Conservation (phyloP, 192 early-diverging fungal species). For the Entomortierella beljakovae region DNA sequence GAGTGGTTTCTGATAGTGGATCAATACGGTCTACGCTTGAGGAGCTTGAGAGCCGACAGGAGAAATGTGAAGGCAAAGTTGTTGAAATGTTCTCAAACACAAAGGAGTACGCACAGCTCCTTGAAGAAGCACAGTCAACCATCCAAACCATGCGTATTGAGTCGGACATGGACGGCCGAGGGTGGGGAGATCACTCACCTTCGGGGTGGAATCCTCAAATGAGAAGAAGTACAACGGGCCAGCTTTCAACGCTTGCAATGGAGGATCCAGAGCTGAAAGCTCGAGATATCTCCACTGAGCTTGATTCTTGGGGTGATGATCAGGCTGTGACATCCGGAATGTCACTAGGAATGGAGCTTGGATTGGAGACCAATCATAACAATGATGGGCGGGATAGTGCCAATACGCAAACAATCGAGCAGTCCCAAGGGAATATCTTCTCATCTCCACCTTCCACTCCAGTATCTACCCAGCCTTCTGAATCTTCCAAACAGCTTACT, state of each 20-base stretch:
- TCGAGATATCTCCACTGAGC: not conserved
- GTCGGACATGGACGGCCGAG: slow-evolving; percentile 54
- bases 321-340: not conserved
- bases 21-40: slow-evolving; percentile 61
- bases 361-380: not conserved
- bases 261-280: slow-evolving; percentile 29
- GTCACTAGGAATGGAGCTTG: slow-evolving; percentile 28
- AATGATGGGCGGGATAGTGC: not conserved
- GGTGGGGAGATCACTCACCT: slow-evolving; percentile 14
- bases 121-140: slow-evolving; percentile 70
- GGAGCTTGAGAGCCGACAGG: slow-evolving; percentile 64
- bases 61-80: slow-evolving; percentile 64
- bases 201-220: slow-evolving; percentile 3
- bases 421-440: slow-evolving; percentile 9
- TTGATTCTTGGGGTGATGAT: slow-evolving; percentile 7
- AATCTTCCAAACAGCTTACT: slow-evolving; percentile 16
- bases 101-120: slow-evolving; percentile 66
- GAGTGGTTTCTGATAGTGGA: slow-evolving; percentile 63
- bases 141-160: slow-evolving; percentile 62
- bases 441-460: slow-evolving; percentile 30
- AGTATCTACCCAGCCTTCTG: not conserved
- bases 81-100: slow-evolving; percentile 67
- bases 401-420: not conserved
- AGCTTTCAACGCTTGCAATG: slow-evolving; percentile 29
- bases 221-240: slow-evolving; percentile 8